Evolutionary conservation across 169 alveolate genomes (phyloP).

Genomic region (Cryptosporidium sp.): DNA sequence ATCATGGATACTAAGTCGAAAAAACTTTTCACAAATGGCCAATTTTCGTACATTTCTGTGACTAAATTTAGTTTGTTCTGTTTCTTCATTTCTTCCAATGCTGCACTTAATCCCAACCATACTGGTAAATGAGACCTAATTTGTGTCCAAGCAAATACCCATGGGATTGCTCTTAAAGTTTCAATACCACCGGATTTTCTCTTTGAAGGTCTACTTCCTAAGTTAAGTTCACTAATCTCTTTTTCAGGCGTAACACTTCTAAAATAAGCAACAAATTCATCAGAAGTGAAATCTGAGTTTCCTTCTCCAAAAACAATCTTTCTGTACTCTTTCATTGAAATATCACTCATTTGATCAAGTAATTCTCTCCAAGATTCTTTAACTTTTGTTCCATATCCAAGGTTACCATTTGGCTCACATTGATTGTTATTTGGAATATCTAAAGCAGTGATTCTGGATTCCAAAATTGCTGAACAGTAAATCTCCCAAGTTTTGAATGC

Average conservation of each 20-base stretch:
- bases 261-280: conserved; percentile 84
- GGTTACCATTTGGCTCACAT: neutral
- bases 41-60: conserved; percentile 82
- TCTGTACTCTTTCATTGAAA: conserved; percentile 83
- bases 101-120: conserved; percentile 86
- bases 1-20: conserved; percentile 86
- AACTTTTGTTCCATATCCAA: conserved; percentile 9
- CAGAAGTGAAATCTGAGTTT: conserved; percentile 82
- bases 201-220: conserved; percentile 87
- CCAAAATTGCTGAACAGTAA: conserved; percentile 83
- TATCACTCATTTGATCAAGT: conserved; percentile 83
- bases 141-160: conserved; percentile 91
- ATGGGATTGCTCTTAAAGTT: conserved; percentile 88
- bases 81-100: conserved; percentile 75
- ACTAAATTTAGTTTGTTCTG: conserved; percentile 75
- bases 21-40: conserved; percentile 88
- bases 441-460: conserved; percentile 67
- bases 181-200: conserved; percentile 86
- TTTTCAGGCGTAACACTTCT: conserved; percentile 86
- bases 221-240: conserved; percentile 85
- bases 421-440: neutral
- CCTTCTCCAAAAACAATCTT: conserved; percentile 81
- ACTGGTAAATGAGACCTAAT: conserved; percentile 85
- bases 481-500: conserved; percentile 84
- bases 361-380: conserved; percentile 81